Base-by-base conservation (phyloP, 768 basidiomycete genomes). In the Podaxis sp. region DNA sequence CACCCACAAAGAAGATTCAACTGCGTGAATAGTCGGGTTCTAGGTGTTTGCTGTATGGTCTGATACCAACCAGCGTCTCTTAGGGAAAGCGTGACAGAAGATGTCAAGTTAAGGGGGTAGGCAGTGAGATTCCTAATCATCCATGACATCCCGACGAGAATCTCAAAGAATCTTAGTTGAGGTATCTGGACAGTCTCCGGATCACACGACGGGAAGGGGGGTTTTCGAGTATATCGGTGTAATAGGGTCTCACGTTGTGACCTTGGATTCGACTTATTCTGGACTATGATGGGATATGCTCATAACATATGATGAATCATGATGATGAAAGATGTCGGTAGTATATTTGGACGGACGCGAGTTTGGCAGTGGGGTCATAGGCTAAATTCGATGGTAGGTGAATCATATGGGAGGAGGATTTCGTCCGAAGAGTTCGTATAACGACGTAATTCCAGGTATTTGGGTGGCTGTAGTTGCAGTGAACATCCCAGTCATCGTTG, bases 121-220 rank as follows among this genome's bases (percentile, higher is more conserved):
- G 24, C 3, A 11, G 37, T 25, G 12, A 40, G 60, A 53, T 55
- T 55, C 54, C 29, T 33, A 8, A 22, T 27, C 19, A 19, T 2
- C 2, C 49, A 27, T 27, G 25, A 46, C 43, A 24, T 50, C 49
- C 49, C 22, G 19, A 27, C 11, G 22, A 27, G 49, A 50, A 50
- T 22, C 49, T 27, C 11, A 50, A 24, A 29, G 52, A 61, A 46
- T 27, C 37, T 55, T 25, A 13, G 22, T 29, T 13, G 25, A 53
- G 51, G 53, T 38, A 54, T 33, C 38, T 61, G 29, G 54, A 19
- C 41, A 46, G 15, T 19, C 25, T 61, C 60, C 60, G 60, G 60
- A 61, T 61, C 53, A 43, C 54, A 47, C 27, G 53, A 29, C 17
- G 2, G 29, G 33, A 55, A 25, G 38, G 24, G 27, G 33, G 29